These are phyloP conservation scores for Zarea fungicola DNA, from an alignment of 2,329 filamentous ascomycete genomes.

Conservation along the genomic window DNA sequence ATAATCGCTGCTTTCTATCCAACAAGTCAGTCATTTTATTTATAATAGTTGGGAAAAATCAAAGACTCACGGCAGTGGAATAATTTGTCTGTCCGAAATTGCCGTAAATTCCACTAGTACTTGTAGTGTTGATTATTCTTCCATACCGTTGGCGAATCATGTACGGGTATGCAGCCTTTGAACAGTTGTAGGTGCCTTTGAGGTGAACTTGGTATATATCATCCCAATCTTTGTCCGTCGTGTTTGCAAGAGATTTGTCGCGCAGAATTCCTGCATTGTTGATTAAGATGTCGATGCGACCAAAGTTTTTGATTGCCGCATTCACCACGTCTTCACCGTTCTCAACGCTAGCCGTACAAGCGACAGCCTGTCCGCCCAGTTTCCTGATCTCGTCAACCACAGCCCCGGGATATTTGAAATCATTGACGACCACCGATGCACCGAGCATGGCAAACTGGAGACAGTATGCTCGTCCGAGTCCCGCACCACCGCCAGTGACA, in stretches of 20 bases:
- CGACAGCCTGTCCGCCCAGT: conserved; percentile 80
- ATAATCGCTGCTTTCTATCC: conserved; percentile 84
- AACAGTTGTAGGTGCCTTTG: conserved; percentile 90
- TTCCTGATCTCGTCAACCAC: conserved; percentile 92
- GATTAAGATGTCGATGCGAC: conserved; percentile 88
- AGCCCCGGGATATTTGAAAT: conserved; percentile 81
- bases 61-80: conserved; percentile 66
- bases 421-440: conserved; percentile 87
- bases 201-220: conserved; percentile 89
- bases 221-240: conserved; percentile 93
- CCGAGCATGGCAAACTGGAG: conserved; percentile 82
- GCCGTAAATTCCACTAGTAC: conserved; percentile 95
- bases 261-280: conserved; percentile 98
- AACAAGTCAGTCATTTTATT: conserved; percentile 17
- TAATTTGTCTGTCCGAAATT: conserved; percentile 99
- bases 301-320: conserved; percentile 86
- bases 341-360: conserved; percentile 89
- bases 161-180: conserved; percentile 96
- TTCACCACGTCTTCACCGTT: conserved; percentile 90
- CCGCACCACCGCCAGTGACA: conserved; percentile 82
- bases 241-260: conserved; percentile 96
- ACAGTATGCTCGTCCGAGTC: conserved; percentile 86
- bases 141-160: conserved; percentile 99
- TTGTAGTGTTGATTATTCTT: conserved; percentile 93
- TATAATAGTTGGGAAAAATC: neutral